A percentile compares a stretch with the other conserved stretches of the same genome.
Evolutionary conservation across 345 rosid genomes (phyloP).

Genomic region (Euphorbia tirucalli): DNA sequence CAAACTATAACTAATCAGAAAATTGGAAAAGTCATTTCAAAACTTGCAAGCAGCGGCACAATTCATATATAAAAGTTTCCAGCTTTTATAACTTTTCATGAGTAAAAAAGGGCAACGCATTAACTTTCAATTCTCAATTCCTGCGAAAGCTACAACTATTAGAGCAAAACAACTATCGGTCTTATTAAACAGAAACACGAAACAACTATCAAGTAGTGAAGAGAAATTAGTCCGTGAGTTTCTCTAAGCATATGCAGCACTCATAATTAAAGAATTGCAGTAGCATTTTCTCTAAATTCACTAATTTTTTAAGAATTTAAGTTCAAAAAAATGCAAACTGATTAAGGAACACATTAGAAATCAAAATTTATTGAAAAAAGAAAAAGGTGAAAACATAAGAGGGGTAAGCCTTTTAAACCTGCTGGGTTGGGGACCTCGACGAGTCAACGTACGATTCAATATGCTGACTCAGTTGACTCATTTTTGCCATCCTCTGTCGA

Average conservation of each 20-base stretch:
- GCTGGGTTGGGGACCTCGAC: conserved; percentile 51
- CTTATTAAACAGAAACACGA: too few relatives aligned
- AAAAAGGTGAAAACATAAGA: too few relatives aligned
- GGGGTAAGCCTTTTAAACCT: conserved; percentile 37
- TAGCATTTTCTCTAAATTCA: background rate
- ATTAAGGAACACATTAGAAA: background rate
- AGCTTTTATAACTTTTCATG: background rate
- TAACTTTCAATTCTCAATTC: background rate
- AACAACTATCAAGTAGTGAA: too few relatives aligned
- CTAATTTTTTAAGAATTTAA: background rate
- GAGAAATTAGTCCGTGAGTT: too few relatives aligned
- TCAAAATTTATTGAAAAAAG: background rate
- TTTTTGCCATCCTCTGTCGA: conserved; percentile 40
- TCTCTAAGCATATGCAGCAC: background rate
- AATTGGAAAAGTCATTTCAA: background rate
- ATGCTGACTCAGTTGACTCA: conserved; percentile 47
- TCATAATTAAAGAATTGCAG: background rate
- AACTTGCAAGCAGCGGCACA: background rate
- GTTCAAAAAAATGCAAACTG: background rate
- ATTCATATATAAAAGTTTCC: too few relatives aligned
- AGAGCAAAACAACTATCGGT: background rate
- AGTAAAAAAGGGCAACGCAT: background rate
- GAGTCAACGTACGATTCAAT: conserved; percentile 63
- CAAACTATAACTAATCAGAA: background rate
- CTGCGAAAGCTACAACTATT: background rate